A percentile compares a stretch with the other conserved stretches of the same genome.
phyloP scores from a whole-genome alignment of 352 stramenopile genomes.

The Pythium myriotylum region DNA sequence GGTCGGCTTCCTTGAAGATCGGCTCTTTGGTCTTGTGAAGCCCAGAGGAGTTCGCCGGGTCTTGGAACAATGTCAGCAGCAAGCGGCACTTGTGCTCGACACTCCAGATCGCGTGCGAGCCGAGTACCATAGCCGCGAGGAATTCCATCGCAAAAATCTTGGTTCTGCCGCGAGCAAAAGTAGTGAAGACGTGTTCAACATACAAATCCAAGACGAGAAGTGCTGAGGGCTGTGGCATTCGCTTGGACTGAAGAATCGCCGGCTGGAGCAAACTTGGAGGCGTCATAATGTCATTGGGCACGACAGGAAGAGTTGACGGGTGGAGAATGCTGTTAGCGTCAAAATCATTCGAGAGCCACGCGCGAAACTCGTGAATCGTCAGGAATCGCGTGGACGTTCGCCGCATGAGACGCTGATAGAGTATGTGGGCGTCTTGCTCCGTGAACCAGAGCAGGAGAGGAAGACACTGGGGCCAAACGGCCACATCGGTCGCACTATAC shows the following conservation, averaged over 20 bases:
- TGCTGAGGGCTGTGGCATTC: not conserved
- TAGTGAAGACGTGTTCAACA: conserved; percentile 66
- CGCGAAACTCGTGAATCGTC: conserved; percentile 46
- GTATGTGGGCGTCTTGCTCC: conserved; percentile 40
- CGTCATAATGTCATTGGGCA: conserved; percentile 50
- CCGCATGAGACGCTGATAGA: conserved; percentile 34
- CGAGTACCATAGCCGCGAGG: conserved; percentile 53
- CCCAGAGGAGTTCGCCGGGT: conserved; percentile 26
- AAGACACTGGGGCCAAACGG: conserved; percentile 60
- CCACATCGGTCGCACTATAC: conserved; percentile 54
- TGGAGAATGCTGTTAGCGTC: conserved; percentile 5
- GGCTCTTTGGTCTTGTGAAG: conserved; percentile 22
- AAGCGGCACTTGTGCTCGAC: conserved; percentile 57
- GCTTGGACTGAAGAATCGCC: conserved; percentile 10
- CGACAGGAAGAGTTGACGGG: conserved; percentile 9
- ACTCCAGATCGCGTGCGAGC: conserved; percentile 66
- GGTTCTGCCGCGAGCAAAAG: conserved; percentile 32
- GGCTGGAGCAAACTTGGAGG: conserved; percentile 25
- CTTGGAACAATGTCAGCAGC: conserved; percentile 60
- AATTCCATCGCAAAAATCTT: conserved; percentile 66
- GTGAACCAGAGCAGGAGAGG: conserved; percentile 72
- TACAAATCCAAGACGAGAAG: conserved; percentile 47
- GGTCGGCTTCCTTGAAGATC: conserved; percentile 56
- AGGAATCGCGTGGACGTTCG: conserved; percentile 38
- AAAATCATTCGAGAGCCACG: conserved; percentile 34